Percentiles rank a stretch among this genome's conserved stretches.
These are phyloP conservation scores for Nannochloropsis salina DNA, from an alignment of 108 stramenopile genomes.

Conservation along the genomic window DNA sequence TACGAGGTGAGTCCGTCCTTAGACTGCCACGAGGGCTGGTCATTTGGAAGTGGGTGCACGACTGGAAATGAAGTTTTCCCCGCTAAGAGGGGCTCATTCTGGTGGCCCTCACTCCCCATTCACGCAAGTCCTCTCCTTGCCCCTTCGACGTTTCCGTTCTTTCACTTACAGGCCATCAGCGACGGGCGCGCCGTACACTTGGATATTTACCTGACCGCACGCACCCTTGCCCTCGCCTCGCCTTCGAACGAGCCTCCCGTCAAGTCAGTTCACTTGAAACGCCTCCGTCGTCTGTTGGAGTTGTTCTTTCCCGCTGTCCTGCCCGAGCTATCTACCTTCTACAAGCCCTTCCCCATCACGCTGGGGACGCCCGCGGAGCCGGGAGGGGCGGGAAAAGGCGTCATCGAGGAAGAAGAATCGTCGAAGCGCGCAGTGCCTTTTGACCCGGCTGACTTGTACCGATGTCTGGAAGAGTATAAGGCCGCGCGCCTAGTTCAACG, in stretches of 20 bases:
- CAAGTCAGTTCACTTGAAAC: background rate
- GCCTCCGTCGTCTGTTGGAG: background rate
- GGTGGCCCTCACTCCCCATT: background rate
- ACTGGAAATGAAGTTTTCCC: too few relatives aligned
- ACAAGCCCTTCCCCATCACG: background rate
- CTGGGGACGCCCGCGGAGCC: background rate
- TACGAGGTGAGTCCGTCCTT: background rate
- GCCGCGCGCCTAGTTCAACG: background rate
- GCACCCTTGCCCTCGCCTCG: background rate
- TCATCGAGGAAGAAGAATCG: background rate
- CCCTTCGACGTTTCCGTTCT: background rate
- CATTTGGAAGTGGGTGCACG: too few relatives aligned
- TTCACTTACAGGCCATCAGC: background rate
- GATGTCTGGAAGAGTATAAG: background rate
- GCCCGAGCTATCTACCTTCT: background rate
- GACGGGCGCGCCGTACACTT: background rate
- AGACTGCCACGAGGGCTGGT: too few relatives aligned
- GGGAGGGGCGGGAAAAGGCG: background rate
- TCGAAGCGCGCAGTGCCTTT: background rate
- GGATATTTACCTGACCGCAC: background rate
- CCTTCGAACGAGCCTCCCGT: slow-evolving; percentile 1
- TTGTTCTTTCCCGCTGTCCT: background rate
- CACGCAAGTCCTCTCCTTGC: background rate
- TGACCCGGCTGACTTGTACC: background rate
- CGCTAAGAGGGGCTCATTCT: too few relatives aligned